A percentile compares a stretch with the other conserved stretches of the same genome.
These are phyloP conservation scores for Alternaria panax DNA, from an alignment of 2,329 filamentous ascomycete species.

Conservation along the genomic window DNA sequence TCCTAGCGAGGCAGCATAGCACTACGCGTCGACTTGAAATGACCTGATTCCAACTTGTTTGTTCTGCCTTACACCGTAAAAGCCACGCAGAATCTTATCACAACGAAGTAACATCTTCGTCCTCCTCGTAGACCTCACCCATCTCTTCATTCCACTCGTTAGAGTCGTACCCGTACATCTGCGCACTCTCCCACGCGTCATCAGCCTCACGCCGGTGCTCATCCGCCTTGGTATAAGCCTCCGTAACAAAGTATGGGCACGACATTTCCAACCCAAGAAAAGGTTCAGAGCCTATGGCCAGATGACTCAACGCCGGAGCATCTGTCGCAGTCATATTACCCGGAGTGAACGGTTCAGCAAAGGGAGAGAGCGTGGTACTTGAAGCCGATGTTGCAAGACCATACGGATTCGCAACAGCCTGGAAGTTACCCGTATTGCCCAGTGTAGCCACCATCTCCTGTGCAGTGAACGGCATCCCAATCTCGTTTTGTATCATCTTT, in stretches of 20 bases:
- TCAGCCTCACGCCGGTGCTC: background rate
- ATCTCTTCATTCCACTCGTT: background rate
- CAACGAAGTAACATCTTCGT: background rate
- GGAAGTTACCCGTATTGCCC: background rate
- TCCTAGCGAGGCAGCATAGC: background rate
- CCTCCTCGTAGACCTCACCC: background rate
- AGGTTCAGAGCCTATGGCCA: background rate
- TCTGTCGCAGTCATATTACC: no score
- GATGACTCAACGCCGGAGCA: background rate
- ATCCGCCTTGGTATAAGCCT: background rate
- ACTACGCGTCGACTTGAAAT: background rate
- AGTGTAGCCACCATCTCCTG: background rate
- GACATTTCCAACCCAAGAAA: background rate
- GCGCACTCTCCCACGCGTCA: background rate
- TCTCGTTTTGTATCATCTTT: background rate
- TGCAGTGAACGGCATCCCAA: background rate
- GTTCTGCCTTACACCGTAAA: background rate
- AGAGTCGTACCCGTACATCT: background rate
- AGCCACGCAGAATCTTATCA: background rate
- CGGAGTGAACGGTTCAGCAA: background rate
- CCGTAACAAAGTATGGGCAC: background rate
- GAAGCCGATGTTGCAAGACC: conserved; percentile 3
- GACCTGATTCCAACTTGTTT: background rate
- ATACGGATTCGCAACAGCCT: conserved; percentile 12
- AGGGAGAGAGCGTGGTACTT: background rate